Conservation (phyloP, 257 asterid genomes). For the Nyctanthes arbortristis region DNA sequence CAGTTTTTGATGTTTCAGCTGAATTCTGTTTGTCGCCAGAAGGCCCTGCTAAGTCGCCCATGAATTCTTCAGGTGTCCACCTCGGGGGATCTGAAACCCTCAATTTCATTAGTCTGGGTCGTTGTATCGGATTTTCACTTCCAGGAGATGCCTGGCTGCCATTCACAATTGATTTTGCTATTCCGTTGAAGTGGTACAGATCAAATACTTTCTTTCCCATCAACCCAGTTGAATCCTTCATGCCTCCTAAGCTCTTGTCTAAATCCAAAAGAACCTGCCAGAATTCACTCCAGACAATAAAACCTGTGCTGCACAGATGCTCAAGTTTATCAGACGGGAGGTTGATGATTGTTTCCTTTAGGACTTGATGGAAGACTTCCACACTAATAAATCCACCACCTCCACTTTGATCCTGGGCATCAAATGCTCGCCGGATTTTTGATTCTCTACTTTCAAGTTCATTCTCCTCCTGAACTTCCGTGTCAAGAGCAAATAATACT, state of each 20-base stretch:
- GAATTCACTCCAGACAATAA: slow-evolving; percentile 93
- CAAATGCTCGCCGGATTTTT: slow-evolving; percentile 82
- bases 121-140: slow-evolving; percentile 57
- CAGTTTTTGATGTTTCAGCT: slow-evolving; percentile 59
- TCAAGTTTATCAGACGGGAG: slow-evolving; percentile 73
- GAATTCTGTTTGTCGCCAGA: slow-evolving; percentile 37
- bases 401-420: slow-evolving; percentile 95
- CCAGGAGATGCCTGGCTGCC: slow-evolving; percentile 48
- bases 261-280: slow-evolving; percentile 86
- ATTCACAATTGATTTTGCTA: slow-evolving; percentile 72
- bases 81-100: slow-evolving; percentile 93
- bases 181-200: slow-evolving; percentile 93
- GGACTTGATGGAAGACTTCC: slow-evolving; percentile 84
- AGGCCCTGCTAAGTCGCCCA: slow-evolving; percentile 47
- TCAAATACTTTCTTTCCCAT: slow-evolving; percentile 87
- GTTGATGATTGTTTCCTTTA: slow-evolving; percentile 55
- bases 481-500: slow-evolving; percentile 80
- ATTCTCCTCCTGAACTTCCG: slow-evolving; percentile 89
- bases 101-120: slow-evolving; percentile 79
- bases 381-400: slow-evolving; percentile 98
- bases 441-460: slow-evolving; percentile 78
- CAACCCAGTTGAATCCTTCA: slow-evolving; percentile 80
- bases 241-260: slow-evolving; percentile 80
- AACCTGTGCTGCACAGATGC: slow-evolving; percentile 67
- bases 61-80: slow-evolving; percentile 95